Conservation (phyloP, 768 basidiomycete genomes). For the Pulveroboletus ravenelii region DNA sequence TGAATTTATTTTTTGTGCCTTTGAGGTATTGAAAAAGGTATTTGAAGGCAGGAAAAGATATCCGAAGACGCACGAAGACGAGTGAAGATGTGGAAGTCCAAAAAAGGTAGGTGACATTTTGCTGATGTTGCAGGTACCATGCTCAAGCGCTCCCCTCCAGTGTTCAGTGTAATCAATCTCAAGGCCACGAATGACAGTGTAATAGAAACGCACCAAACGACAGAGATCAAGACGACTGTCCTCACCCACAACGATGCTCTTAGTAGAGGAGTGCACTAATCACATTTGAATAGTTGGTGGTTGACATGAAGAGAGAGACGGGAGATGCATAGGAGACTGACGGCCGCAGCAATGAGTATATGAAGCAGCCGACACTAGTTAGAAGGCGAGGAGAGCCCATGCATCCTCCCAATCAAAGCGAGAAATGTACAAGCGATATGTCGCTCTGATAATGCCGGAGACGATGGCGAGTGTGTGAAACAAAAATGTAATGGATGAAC, state of each 20-base stretch:
- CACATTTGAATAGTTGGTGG: too few species aligned
- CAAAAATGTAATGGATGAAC: background rate
- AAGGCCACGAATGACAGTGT: background rate
- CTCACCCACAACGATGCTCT: background rate
- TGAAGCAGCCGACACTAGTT: slow-evolving; percentile 6
- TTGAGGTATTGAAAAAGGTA: too few species aligned
- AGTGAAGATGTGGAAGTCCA: too few species aligned
- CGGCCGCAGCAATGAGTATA: background rate
- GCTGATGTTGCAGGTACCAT: too few species aligned
- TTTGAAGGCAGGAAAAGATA: too few species aligned
- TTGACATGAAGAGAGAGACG: too few species aligned
- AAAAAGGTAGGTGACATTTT: too few species aligned
- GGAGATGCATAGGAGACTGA: too few species aligned
- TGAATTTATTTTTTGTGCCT: too few species aligned
- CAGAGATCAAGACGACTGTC: slow-evolving; percentile 1
- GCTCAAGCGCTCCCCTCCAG: slow-evolving; percentile 15
- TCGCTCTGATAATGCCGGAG: slow-evolving; percentile 12
- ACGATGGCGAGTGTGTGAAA: slow-evolving; percentile 11
- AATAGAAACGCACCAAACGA: slow-evolving; percentile 8
- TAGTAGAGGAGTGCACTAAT: background rate
- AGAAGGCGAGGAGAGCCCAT: slow-evolving; percentile 17
- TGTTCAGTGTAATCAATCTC: background rate
- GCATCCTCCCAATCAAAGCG: slow-evolving; percentile 16
- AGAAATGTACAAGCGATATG: slow-evolving; percentile 12
- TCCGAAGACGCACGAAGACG: too few species aligned